Base-by-base conservation (phyloP, 148 eudicot genomes). In the Dysphania ambrosioides region DNA sequence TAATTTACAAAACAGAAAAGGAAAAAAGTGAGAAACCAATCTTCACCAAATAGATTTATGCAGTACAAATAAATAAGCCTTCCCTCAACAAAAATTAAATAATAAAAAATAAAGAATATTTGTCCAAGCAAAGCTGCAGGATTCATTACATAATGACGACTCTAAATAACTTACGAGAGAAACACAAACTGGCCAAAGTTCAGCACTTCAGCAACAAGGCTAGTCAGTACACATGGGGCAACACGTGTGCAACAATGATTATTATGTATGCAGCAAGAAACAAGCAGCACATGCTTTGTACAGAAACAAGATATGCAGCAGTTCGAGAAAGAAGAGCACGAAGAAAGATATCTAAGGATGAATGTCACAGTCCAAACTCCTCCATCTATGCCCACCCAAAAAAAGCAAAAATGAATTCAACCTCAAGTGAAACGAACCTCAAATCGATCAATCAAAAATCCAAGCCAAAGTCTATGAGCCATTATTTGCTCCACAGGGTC, bases 391-490 rank as follows among this genome's bases (percentile, higher is more conserved):
- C 23, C 64, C 34, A 2, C 18, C 13, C 9, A 27, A 2, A 0
- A 15, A 29, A 19, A 15, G n/a, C n/a, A 16, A 31, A 29, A 31
- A 1, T 1, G 5, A 62, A 1, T 5, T 53, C 2, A n/a, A 74
- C n/a, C 40, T 57, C 62, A 44, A 67, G 64, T n/a, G 23, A 40
- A 67, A 30, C 83, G 72, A 47, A 89, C 98, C 93, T 96, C 99
- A 84, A 96, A 92, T 60, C 99, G 89, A 80, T 96, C 99, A 77
- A 96, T 89, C 66, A 96, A 80, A 84, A 92, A 96, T 19, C 97
- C 99, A 86, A 96, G 91, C 99, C 97, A 96, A 19, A 96, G 84
- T 71, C 97, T 88, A 78, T 96, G 99, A 85, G 99, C 99, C 87
- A 92, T 86, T 76, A 96, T 96, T 80, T 96, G 97, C 71, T 90